These are phyloP conservation scores for Glycyrrhiza uralensis DNA, from an alignment of 306 rosid genomes.

Conservation along the genomic window DNA sequence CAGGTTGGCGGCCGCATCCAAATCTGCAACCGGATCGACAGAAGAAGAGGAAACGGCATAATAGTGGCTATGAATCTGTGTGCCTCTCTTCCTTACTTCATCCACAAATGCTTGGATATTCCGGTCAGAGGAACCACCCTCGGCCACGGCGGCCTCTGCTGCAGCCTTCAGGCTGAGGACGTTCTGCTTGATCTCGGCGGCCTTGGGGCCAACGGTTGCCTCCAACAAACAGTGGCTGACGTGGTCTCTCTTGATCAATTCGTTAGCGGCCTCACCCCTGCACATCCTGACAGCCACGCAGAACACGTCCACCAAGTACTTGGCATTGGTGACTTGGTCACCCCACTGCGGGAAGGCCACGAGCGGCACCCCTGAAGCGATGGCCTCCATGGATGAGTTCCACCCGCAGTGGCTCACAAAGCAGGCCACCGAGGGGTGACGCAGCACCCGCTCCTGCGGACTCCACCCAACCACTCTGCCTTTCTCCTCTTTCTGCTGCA, in stretches of 20 bases:
- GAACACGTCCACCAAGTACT: slow-evolving; percentile 37
- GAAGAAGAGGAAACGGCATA: not conserved
- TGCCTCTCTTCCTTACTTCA: slow-evolving; percentile 23
- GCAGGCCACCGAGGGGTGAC: slow-evolving; percentile 40
- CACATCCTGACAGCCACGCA: slow-evolving; percentile 38
- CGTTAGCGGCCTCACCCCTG: slow-evolving; percentile 30
- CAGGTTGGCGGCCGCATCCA: too few species aligned
- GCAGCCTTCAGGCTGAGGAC: slow-evolving; percentile 34
- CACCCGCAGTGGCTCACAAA: slow-evolving; percentile 66
- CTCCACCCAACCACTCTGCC: slow-evolving; percentile 51
- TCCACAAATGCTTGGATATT: slow-evolving; percentile 42
- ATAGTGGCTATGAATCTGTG: not conserved
- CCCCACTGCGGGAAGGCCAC: slow-evolving; percentile 55
- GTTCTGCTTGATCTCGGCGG: slow-evolving; percentile 29
- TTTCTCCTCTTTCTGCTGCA: slow-evolving; percentile 34
- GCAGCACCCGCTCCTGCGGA: slow-evolving; percentile 43
- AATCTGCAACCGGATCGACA: too few species aligned
- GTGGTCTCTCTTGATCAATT: slow-evolving; percentile 33
- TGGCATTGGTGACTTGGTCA: slow-evolving; percentile 56
- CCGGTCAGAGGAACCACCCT: slow-evolving; percentile 48
- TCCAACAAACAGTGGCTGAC: slow-evolving; percentile 39
- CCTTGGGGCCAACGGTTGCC: slow-evolving; percentile 33
- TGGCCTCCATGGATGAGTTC: slow-evolving; percentile 59
- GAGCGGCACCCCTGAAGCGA: slow-evolving; percentile 43
- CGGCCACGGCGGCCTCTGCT: slow-evolving; percentile 32